Conservation (phyloP, 805 yeast species). For the Deakozyma indianensis region DNA sequence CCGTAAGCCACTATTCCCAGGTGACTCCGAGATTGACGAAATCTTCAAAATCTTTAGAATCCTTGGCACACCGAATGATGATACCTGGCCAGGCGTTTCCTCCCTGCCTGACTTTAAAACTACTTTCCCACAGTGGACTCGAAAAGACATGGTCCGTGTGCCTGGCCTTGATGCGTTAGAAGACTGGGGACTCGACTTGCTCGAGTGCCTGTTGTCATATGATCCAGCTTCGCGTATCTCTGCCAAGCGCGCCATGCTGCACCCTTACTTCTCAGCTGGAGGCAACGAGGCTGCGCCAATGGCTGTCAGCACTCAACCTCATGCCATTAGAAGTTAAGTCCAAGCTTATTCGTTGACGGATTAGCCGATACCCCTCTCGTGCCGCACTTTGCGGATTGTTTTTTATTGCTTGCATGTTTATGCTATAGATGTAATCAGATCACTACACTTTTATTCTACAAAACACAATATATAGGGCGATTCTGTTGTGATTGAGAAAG, state of each 20-base stretch:
- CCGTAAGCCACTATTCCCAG: conserved; percentile 89
- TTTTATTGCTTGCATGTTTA: too few relatives aligned
- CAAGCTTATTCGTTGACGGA: too few relatives aligned
- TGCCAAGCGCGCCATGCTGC: conserved; percentile 83
- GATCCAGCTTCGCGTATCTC: conserved; percentile 91
- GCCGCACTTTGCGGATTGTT: too few relatives aligned
- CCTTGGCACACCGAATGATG: conserved; percentile 89
- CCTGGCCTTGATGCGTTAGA: conserved; percentile 48
- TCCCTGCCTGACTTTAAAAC: conserved; percentile 86
- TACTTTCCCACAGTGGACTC: conserved; percentile 82
- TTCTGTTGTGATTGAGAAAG: too few relatives aligned
- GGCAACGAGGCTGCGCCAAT: not conserved
- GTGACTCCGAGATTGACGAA: conserved; percentile 96
- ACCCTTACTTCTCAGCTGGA: conserved; percentile 50
- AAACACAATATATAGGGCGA: too few relatives aligned
- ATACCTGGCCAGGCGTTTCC: conserved; percentile 87
- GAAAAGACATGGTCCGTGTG: conserved; percentile 55
- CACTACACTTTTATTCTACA: too few relatives aligned
- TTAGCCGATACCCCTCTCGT: too few relatives aligned
- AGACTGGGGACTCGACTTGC: conserved; percentile 66
- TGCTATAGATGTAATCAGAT: too few relatives aligned
- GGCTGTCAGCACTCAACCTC: not conserved
- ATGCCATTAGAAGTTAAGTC: not conserved
- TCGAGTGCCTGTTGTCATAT: conserved; percentile 62
- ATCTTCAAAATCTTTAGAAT: conserved; percentile 84